Evolutionary conservation across 805 yeast species (phyloP).

Genomic region (Maudiozyma saulgeensis): DNA sequence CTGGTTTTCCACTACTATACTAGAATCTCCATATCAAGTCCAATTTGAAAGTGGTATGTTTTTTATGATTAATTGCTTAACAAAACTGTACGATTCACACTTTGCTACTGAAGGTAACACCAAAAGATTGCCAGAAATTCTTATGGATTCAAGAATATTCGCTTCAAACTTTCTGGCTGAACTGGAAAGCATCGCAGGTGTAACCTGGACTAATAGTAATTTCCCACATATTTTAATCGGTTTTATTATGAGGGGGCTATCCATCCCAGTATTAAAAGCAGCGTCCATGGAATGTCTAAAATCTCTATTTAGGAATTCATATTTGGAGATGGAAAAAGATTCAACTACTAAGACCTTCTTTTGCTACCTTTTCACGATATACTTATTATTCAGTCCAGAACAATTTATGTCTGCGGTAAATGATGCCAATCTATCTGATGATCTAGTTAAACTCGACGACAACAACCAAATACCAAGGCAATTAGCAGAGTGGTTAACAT

Average conservation of each 20-base stretch:
- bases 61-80: constrained; percentile 29
- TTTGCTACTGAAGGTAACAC: constrained; percentile 17
- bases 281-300: constrained; percentile 38
- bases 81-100: constrained; percentile 20
- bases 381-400: constrained; percentile 29
- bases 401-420: constrained; percentile 28
- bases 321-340: constrained; percentile 23
- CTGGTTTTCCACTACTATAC: constrained; percentile 29
- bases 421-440: constrained; percentile 28
- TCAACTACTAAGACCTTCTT: constrained; percentile 7
- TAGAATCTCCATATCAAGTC: constrained; percentile 26
- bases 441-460: constrained; percentile 24
- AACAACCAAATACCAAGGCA: constrained; percentile 30
- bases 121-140: constrained; percentile 25
- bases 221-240: constrained; percentile 42
- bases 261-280: constrained; percentile 45
- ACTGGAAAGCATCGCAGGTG: constrained; percentile 35
- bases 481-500: constrained; percentile 23
- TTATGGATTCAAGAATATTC: constrained; percentile 30
- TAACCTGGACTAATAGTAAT: constrained; percentile 34
- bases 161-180: constrained; percentile 32
- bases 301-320: constrained; percentile 36
- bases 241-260: constrained; percentile 45
- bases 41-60: constrained; percentile 32
- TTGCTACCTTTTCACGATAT: constrained; percentile 26